Base-by-base conservation (phyloP, 2,329 filamentous ascomycete genomes). In the Hypoxylon sp. region DNA sequence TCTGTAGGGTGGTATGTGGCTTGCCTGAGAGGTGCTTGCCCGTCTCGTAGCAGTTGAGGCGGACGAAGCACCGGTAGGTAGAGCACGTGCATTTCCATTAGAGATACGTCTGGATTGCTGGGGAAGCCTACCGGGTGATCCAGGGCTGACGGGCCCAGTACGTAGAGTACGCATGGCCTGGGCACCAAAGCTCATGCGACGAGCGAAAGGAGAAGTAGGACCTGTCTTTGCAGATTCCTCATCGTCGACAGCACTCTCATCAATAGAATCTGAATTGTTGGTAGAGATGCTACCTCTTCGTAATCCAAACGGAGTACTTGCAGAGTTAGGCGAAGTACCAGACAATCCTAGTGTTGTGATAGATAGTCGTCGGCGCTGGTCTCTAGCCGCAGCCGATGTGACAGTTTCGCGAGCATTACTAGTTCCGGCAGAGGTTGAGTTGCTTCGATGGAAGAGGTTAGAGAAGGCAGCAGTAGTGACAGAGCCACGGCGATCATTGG, bases 151-250 rank as follows among this genome's bases (percentile, higher is more conserved):
- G 75, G 85, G 85, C 37, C 82, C 81, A 59, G 83, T 82, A 73
- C 90, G 91, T 74, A 92, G 88, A 80, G 90, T 91, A 74, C 90
- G 87, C 80, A 94, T 85, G 72, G 92, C 92, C 79, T 94, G 89
- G 68, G 92, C 91, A 68, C 95, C 94, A 77, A 97, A 97, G 81
- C 94, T 98, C 84, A 97, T 90, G 65, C 94, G 92, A 73, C 94
- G 91, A 66, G 88, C 88, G 78, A 94, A 95, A 35, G 94, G 93
- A 11, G 92, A 92, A 58, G 84, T 87, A 35, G 93, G 90, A 14
- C 87, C 85, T 73, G 87, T 88, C 76, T 85, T 87, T 42, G 83
- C 78, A 80, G 59, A 84, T 82, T 90, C 88, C 46, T 90, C 88
- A 66, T 94, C 92, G 69, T 93, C 91, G 67, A 92, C 86, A 53